Percentiles rank a stretch among this genome's conserved stretches.
Evolutionary conservation across 306 rosid species (phyloP).

Genomic region (Lathyrus sativus): DNA sequence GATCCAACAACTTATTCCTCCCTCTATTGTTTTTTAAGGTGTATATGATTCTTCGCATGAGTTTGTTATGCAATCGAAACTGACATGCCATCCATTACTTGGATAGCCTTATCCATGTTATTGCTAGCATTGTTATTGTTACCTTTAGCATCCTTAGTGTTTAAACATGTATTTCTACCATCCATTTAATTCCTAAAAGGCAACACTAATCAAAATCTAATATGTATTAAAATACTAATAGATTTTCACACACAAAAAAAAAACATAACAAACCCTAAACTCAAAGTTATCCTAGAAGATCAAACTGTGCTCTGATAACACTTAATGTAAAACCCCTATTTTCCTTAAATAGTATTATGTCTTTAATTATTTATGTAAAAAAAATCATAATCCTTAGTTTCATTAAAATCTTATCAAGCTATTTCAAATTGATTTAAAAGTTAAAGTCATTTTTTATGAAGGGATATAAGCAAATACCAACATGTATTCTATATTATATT

Average conservation of each 20-base stretch:
- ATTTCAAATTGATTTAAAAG: too few relatives aligned
- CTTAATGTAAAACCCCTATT: background rate
- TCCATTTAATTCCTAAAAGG: background rate
- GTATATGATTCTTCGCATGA: background rate
- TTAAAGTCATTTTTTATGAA: too few relatives aligned
- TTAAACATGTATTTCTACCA: background rate
- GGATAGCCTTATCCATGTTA: background rate
- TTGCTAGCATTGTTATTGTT: background rate
- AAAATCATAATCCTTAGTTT: too few relatives aligned
- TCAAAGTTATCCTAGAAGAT: background rate
- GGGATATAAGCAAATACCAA: too few relatives aligned
- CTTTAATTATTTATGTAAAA: background rate
- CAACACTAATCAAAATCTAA: background rate
- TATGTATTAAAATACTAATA: background rate
- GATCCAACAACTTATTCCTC: background rate
- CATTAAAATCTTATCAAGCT: too few relatives aligned
- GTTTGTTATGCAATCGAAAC: background rate
- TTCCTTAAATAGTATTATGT: background rate
- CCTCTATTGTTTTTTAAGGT: background rate
- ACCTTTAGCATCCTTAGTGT: background rate
- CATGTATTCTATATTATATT: too few relatives aligned
- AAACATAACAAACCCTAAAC: background rate
- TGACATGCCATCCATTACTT: background rate
- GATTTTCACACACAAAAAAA: background rate
- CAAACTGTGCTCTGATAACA: background rate